Conservation (phyloP, 164 flowering plant genomes). For the Magnolia kwangsiensis region DNA sequence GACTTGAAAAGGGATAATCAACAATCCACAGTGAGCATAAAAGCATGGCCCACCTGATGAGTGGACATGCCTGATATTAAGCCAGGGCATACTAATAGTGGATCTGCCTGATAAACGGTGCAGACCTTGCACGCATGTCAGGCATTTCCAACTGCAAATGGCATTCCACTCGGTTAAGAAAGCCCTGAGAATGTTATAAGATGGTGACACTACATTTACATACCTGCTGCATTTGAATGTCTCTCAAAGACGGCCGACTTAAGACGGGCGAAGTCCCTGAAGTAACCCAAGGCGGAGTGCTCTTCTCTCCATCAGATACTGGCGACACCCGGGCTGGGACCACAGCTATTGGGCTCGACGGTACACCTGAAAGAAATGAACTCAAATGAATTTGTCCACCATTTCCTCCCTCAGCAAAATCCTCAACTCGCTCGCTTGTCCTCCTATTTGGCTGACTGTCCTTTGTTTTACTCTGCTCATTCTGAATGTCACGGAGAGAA, state of each 20-base stretch:
- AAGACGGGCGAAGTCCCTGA: constrained; percentile 75
- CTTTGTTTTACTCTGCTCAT: constrained; percentile 67
- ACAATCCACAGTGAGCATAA: too few relatives aligned
- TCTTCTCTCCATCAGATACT: constrained; percentile 58
- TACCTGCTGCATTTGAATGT: constrained; percentile 97
- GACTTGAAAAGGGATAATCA: too few relatives aligned
- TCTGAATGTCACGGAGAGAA: constrained; percentile 81
- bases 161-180: too few relatives aligned
- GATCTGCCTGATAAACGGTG: too few relatives aligned
- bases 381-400: constrained; percentile 48
- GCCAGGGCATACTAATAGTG: too few relatives aligned
- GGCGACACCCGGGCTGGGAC: constrained; percentile 29
- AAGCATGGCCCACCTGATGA: too few relatives aligned
- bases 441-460: constrained; percentile 22
- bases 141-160: too few relatives aligned
- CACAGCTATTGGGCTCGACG: constrained; percentile 72
- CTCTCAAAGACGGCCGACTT: constrained; percentile 81
- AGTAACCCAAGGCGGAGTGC: constrained; percentile 89
- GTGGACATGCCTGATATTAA: too few relatives aligned
- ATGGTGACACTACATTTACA: constrained; percentile 4
- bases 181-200: not conserved
- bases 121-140: too few relatives aligned
- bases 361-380: constrained; percentile 44
- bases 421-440: constrained; percentile 37
- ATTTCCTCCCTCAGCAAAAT: constrained; percentile 31